A percentile compares a stretch with the other conserved stretches of the same genome.
These are phyloP conservation scores for Mimosa bimucronata DNA, from an alignment of 306 rosid species.

Conservation along the genomic window DNA sequence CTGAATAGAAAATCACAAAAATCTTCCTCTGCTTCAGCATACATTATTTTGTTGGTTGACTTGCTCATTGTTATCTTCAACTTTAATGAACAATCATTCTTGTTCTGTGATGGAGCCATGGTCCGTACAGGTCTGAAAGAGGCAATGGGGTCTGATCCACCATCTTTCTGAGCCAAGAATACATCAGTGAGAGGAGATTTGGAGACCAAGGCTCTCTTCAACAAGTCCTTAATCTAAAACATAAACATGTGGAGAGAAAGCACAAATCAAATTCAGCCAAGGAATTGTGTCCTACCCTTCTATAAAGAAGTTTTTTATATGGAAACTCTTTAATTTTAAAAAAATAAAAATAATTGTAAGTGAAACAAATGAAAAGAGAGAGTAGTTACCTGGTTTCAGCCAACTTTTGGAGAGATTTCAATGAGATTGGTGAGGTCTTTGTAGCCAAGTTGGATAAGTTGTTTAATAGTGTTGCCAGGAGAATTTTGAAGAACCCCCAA, in stretches of 20 bases:
- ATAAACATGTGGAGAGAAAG: neutral
- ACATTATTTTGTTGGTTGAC: constrained; percentile 11
- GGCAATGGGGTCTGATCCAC: neutral
- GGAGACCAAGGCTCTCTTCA: constrained; percentile 10
- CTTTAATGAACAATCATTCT: fast-evolving
- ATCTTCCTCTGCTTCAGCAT: constrained; percentile 26
- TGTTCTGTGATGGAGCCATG: neutral
- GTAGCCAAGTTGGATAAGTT: constrained; percentile 1
- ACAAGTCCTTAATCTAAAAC: neutral
- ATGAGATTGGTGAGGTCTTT: neutral
- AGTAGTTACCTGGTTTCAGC: neutral
- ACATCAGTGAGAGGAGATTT: neutral
- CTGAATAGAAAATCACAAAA: constrained; percentile 24
- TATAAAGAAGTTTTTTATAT: too few relatives aligned
- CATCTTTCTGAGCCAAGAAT: neutral
- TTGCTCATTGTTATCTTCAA: neutral
- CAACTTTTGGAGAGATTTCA: neutral
- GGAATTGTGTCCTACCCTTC: too few relatives aligned
- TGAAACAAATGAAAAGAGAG: neutral
- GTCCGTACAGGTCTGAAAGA: neutral
- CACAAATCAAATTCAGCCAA: neutral
- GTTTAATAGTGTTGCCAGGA: neutral
- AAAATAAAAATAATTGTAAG: too few relatives aligned
- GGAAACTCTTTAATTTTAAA: too few relatives aligned
- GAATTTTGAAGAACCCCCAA: neutral